Base-by-base conservation (phyloP, 148 eudicot species). In the Vaccinium darrowii region DNA sequence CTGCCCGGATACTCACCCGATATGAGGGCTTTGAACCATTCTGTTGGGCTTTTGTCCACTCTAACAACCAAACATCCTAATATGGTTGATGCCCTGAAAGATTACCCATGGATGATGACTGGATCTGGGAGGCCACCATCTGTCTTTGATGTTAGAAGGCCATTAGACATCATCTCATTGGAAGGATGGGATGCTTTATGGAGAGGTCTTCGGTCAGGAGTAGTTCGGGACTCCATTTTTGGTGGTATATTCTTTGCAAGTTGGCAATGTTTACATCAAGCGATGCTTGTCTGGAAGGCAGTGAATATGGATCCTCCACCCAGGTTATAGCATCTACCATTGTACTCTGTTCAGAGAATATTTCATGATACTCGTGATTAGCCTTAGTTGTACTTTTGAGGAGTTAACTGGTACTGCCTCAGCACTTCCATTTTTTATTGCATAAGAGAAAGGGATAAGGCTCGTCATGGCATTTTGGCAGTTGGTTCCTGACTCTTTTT, bases 51-150 rank as follows among this genome's bases (percentile, higher is more conserved):
- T 51, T 89, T 97, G 83, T 92, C 98, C 47, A 90, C 93, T 57
- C 87, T 97, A 63, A 84, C 91, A 49, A 84, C 89, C 58, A 93
- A 90, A 74, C 83, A 88, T 86, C 78, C 81, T 25, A 88, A 91
- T 76, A 81, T 95, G 74, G 71, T 81, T n/a, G 91, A 87, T 86
- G 92, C 92, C 27, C 83, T 97, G 85, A 95, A 87, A 91, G 94
- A 93, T 84, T 90, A 94, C 84, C 98, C 99, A 3, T 97, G 99
- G 99, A 97, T 92, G 92, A 93, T 97, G 92, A 92, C 98, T 60
- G 99, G 99, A 49, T 93, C 99, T 82, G 99, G 98, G 53, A 92
- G 88, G 85, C 90, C 96, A 69, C 99, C 99, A 84, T 84, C 95
- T 85, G 94, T 93, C 51, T 86, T 83, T 82, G 90, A 94, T 85